A percentile compares a stretch with the other conserved stretches of the same genome.
phyloP scores from a whole-genome alignment of 139 green algal species.

The Coccomyxa sp. region DNA sequence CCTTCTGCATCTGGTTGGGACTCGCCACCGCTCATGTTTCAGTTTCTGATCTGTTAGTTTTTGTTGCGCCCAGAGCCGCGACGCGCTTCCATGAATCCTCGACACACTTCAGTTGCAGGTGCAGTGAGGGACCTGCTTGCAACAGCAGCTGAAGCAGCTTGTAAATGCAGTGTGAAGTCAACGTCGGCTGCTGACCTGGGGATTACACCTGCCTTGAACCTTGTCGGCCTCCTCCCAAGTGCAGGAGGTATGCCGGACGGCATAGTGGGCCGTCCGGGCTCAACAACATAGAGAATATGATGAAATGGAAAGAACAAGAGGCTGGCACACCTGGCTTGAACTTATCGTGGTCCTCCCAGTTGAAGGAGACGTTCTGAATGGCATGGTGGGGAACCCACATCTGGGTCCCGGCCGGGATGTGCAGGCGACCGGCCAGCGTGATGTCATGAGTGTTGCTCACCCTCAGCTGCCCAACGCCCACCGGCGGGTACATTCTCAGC shows the following conservation, averaged over 20 bases:
- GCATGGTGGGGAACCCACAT: conserved; percentile 3
- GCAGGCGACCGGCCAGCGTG: conserved; percentile 6
- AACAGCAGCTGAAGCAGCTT: too few species aligned
- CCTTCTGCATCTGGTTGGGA: too few species aligned
- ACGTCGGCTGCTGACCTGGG: neutral
- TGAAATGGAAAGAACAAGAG: neutral
- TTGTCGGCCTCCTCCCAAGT: neutral
- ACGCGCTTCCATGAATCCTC: too few species aligned
- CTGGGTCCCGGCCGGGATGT: neutral
- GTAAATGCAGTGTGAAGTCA: neutral
- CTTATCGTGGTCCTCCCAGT: conserved; percentile 28
- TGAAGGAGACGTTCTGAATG: conserved; percentile 38
- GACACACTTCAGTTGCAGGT: too few species aligned
- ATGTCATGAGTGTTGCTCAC: conserved; percentile 13
- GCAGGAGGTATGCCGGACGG: neutral
- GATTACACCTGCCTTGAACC: neutral
- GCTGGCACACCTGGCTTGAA: conserved; percentile 27
- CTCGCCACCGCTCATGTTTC: neutral
- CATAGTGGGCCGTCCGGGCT: neutral
- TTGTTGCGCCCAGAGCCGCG: too few species aligned
- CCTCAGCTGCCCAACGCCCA: conserved; percentile 1
- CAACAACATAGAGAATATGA: neutral
- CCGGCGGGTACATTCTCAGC: conserved; percentile 10
- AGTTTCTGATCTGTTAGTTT: neutral
- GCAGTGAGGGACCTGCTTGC: too few species aligned